A percentile compares a stretch with the other conserved stretches of the same genome.
Evolutionary conservation across 139 green algal species (phyloP).

Genomic region (Chlamydomonas eustigma): DNA sequence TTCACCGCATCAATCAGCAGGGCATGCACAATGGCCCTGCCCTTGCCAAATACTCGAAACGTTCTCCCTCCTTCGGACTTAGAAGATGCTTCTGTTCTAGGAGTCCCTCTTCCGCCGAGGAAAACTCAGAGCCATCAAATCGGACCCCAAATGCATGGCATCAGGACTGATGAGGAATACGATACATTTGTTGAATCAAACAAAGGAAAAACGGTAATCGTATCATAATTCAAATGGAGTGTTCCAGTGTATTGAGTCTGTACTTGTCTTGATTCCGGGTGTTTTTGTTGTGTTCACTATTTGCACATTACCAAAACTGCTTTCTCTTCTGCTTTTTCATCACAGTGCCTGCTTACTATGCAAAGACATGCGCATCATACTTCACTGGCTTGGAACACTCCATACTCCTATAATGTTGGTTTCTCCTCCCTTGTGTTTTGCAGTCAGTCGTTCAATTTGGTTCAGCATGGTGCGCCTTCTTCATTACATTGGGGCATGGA

Average conservation of each 20-base stretch:
- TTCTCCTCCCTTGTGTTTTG: too few relatives aligned
- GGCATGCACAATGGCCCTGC: too few relatives aligned
- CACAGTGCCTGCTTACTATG: neutral
- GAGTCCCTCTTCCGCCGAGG: too few relatives aligned
- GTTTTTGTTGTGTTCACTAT: neutral
- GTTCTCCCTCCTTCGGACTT: too few relatives aligned
- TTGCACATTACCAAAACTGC: neutral
- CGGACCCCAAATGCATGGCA: conserved; percentile 32
- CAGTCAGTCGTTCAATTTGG: too few relatives aligned
- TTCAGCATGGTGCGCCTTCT: too few relatives aligned
- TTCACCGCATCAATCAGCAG: too few relatives aligned
- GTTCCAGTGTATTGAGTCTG: neutral
- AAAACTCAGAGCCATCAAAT: conserved; percentile 29
- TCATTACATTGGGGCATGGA: too few relatives aligned
- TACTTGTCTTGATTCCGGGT: neutral
- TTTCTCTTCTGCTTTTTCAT: neutral
- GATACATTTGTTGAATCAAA: conserved; percentile 22
- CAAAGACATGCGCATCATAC: neutral
- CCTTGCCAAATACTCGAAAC: too few relatives aligned
- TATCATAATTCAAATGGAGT: neutral
- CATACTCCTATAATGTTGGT: too few relatives aligned
- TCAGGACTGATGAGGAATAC: conserved; percentile 46
- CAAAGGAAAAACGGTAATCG: conserved; percentile 16
- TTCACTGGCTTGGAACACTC: too few relatives aligned
- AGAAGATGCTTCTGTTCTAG: too few relatives aligned